Base-by-base conservation (phyloP, 2,329 filamentous ascomycete genomes). In the Peltaster fructicola region DNA sequence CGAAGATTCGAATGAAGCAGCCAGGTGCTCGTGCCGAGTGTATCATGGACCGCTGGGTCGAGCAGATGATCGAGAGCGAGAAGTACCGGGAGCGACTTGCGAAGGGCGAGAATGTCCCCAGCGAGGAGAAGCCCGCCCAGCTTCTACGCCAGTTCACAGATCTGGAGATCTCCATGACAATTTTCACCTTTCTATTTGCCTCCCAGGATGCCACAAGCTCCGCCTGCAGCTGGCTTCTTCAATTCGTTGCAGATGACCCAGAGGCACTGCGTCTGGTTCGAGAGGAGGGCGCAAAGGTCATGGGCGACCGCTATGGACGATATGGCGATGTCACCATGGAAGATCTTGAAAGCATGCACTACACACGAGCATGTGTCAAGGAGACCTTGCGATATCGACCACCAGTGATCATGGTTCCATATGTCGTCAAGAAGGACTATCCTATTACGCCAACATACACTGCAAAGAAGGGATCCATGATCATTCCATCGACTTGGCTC, bases 141-240 rank as follows among this genome's bases (percentile, higher is more conserved):
- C 50, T 91, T 14, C 65, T 95, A 27, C 79, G 85, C 46, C 72
- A 79, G 40, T 95, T 93, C 54, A 73, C 65, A 53, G 79, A 95
- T 49, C 77, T 74, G 43, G 84, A 95, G 54, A 92, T 95, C 44
- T 67, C 80, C 29, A 79, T 88, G 61, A 93, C 85, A 13, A 52
- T 95, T 45, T 92, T 93, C 58, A 91, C 85, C 24, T 92, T 95
- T 62, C 65, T 95, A 33, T 95, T 95, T 54, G 85, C 88, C 32
- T 93, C 84, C 3, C 88, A 95, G 56, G 88, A 98, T 52, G 88
- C 88, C 37, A 93, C 88, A 34, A 88, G 77, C 56, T 90, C 80
- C 44, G 85, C 88, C 33, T 72, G 68, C 43, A 93, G 84, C 26
- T 95, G 88, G 82, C 58, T 95, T 36, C 92, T 93, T 65, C 88